A percentile compares a stretch with the other conserved stretches of the same genome.
phyloP scores from a whole-genome alignment of 2,329 filamentous ascomycete species.

The Clonostachys solani region DNA sequence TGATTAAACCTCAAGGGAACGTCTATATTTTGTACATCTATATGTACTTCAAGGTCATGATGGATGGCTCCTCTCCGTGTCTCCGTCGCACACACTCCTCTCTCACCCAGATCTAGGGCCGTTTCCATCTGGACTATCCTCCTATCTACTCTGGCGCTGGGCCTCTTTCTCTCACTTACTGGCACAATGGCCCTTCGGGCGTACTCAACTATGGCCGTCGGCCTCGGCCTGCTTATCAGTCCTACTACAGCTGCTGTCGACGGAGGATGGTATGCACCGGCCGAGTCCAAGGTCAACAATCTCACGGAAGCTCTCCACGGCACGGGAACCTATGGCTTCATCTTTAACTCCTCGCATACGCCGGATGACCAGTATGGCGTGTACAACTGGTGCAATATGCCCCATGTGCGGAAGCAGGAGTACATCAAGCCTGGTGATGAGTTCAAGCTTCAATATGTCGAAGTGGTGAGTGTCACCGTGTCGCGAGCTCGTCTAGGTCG shows the following conservation, averaged over 20 bases:
- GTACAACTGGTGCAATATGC: constrained; percentile 89
- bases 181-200: not conserved
- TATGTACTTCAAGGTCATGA: not conserved
- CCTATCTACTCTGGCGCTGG: not conserved
- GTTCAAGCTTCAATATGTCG: constrained; percentile 71
- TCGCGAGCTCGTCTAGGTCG: not conserved
- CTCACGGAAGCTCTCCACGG: constrained; percentile 51
- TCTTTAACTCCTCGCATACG: constrained; percentile 63
- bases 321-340: constrained; percentile 66
- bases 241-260: constrained; percentile 16
- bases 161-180: not conserved
- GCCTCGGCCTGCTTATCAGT: not conserved
- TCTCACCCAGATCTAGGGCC: not conserved
- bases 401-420: constrained; percentile 66
- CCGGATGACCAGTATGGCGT: constrained; percentile 52
- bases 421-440: constrained; percentile 51
- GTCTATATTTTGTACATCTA: not conserved
- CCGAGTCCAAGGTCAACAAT: constrained; percentile 53
- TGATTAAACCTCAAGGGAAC: too few relatives aligned
- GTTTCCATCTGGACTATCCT: not conserved
- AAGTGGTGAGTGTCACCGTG: constrained; percentile 50
- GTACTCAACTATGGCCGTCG: constrained; percentile 2
- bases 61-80: not conserved
- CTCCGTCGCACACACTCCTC: not conserved
- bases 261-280: constrained; percentile 54